Evolutionary conservation across 306 rosid genomes (phyloP).

Genomic region (Medicago truncatula): MtrunA17r5.0-ANR NC_053046.1:24807501-24808000

Average conservation of each 20-base stretch:
- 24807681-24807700: slow-evolving; percentile 49
- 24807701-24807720: slow-evolving; percentile 43
- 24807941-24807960: background rate
- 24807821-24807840: background rate
- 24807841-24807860: slow-evolving; percentile 37
- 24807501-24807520: slow-evolving; percentile 51
- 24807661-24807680: slow-evolving; percentile 29
- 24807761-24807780: slow-evolving; percentile 64
- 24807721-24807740: slow-evolving; percentile 42
- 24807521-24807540: background rate
- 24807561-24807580: too few relatives aligned
- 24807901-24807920: too few relatives aligned
- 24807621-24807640: slow-evolving; percentile 54
- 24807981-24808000: slow-evolving; percentile 60
- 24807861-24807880: background rate
- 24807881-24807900: background rate
- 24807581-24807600: too few relatives aligned
- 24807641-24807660: slow-evolving; percentile 43
- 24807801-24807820: slow-evolving; percentile 43
- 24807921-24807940: slow-evolving; percentile 1
- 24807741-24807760: slow-evolving; percentile 63
- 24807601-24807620: slow-evolving; percentile 57
- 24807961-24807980: slow-evolving; percentile 54
- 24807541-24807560: background rate
- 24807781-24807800: slow-evolving; percentile 57